Percentiles rank a stretch among this genome's conserved stretches.
Evolutionary conservation across 495 filamentous ascomycete genomes (phyloP).

Genomic region (Penicillium mononematosum): DNA sequence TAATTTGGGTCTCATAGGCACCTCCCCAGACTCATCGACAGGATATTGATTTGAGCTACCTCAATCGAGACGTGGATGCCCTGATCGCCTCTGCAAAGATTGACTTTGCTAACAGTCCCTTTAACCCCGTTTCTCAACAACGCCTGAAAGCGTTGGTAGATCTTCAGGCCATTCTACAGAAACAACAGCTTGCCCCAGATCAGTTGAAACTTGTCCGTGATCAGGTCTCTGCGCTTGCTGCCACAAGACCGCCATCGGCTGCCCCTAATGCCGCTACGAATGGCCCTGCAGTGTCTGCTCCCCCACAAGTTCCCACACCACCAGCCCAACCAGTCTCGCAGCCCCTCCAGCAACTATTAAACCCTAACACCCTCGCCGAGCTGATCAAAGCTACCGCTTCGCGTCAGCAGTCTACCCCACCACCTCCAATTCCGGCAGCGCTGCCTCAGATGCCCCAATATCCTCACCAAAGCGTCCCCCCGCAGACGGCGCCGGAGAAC

Average conservation of each 20-base stretch:
- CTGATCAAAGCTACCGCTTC: slow-evolving; percentile 50
- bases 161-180: slow-evolving; percentile 76
- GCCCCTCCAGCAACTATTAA: slow-evolving; percentile 44
- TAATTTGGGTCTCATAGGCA: slow-evolving; percentile 28
- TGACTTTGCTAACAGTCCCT: slow-evolving; percentile 69
- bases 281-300: slow-evolving; percentile 26
- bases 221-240: slow-evolving; percentile 69
- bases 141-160: slow-evolving; percentile 84
- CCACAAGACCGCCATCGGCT: slow-evolving; percentile 27
- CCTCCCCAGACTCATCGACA: slow-evolving; percentile 33
- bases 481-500: slow-evolving; percentile 39
- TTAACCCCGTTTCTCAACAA: slow-evolving; percentile 69
- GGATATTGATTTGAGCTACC: slow-evolving; percentile 56
- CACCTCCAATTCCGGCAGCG: slow-evolving; percentile 32
- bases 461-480: slow-evolving; percentile 29
- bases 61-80: slow-evolving; percentile 77
- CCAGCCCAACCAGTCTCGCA: slow-evolving; percentile 38
- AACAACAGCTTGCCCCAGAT: slow-evolving; percentile 73
- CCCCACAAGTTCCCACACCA: slow-evolving; percentile 33
- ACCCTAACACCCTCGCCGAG: slow-evolving; percentile 48
- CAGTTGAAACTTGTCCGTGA: slow-evolving; percentile 77
- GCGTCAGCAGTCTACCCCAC: slow-evolving; percentile 43
- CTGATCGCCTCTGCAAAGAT: slow-evolving; percentile 68
- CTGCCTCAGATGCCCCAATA: slow-evolving; percentile 25
- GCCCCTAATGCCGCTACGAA: slow-evolving; percentile 24